These are phyloP conservation scores for Phaeosphaeriaceae sp. DNA, from an alignment of 2,329 filamentous ascomycete species.

Conservation along the genomic window DNA sequence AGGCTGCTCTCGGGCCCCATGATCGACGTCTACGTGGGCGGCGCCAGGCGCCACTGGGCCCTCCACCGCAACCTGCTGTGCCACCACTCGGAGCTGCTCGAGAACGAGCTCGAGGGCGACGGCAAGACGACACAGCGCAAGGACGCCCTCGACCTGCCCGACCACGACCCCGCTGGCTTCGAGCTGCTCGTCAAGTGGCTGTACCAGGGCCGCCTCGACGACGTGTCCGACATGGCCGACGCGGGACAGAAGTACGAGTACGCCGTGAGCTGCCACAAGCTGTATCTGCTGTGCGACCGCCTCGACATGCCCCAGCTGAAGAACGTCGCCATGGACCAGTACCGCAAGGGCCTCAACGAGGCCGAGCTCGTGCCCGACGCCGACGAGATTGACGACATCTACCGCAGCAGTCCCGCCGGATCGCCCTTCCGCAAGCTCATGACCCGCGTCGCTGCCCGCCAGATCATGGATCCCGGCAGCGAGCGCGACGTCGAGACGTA, in stretches of 20 bases:
- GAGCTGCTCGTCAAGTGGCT: slow-evolving; percentile 64
- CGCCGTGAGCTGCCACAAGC: slow-evolving; percentile 60
- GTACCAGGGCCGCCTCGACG: slow-evolving; percentile 61
- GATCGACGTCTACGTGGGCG: slow-evolving; percentile 60
- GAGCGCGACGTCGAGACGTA: slow-evolving; percentile 59
- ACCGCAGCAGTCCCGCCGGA: slow-evolving; percentile 52
- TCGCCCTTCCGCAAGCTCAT: slow-evolving; percentile 60
- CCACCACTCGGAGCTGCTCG: slow-evolving; percentile 59
- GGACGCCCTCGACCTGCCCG: slow-evolving; percentile 55
- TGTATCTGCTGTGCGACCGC: slow-evolving; percentile 60
- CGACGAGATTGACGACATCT: slow-evolving; percentile 62
- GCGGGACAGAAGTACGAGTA: slow-evolving; percentile 61
- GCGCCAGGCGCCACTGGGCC: slow-evolving; percentile 56
- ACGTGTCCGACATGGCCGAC: slow-evolving; percentile 54
- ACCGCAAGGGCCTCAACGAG: slow-evolving; percentile 58
- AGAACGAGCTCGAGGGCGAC: slow-evolving; percentile 48
- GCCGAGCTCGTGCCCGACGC: slow-evolving; percentile 61
- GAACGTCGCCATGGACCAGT: slow-evolving; percentile 63
- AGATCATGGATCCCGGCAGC: slow-evolving; percentile 63
- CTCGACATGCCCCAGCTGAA: slow-evolving; percentile 59
- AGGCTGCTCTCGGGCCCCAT: slow-evolving; percentile 62
- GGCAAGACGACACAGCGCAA: slow-evolving; percentile 41
- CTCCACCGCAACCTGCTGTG: slow-evolving; percentile 61
- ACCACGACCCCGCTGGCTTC: slow-evolving; percentile 60
- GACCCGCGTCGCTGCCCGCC: slow-evolving; percentile 62